Percentiles rank a stretch among this genome's conserved stretches.
Conservation (phyloP, 495 filamentous ascomycete genomes). For the Lepraria neglecta region DNA sequence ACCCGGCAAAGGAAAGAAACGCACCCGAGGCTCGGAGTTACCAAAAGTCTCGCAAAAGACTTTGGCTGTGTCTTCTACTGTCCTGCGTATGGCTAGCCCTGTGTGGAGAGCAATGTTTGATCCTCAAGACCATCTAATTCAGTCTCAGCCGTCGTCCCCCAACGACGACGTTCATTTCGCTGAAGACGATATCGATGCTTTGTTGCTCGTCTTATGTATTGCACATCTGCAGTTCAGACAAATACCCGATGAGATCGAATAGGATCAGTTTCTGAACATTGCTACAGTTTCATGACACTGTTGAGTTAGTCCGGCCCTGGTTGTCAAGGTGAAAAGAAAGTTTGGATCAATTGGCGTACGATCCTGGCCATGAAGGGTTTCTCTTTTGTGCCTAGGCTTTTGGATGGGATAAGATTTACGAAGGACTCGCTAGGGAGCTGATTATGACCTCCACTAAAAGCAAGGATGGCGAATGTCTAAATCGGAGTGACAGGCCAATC, state of each 20-base stretch:
- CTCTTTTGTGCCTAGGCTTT: too few relatives aligned
- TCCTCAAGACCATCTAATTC: not conserved
- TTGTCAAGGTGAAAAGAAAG: not conserved
- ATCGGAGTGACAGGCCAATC: too few relatives aligned
- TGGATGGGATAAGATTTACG: too few relatives aligned
- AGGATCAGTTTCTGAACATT: not conserved
- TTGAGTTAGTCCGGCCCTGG: not conserved
- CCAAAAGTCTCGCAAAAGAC: not conserved
- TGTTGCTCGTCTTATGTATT: slow-evolving; percentile 5
- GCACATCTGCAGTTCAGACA: slow-evolving; percentile 4
- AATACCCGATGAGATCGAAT: not conserved
- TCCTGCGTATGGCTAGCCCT: slow-evolving; percentile 11
- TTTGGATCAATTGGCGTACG: not conserved
- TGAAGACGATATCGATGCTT: not conserved
- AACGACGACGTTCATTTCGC: not conserved
- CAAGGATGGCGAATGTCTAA: too few relatives aligned
- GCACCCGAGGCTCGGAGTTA: not conserved
- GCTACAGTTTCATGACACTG: not conserved
- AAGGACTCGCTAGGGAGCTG: too few relatives aligned
- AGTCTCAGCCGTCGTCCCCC: not conserved
- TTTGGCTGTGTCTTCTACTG: not conserved
- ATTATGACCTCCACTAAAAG: too few relatives aligned
- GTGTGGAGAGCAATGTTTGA: slow-evolving; percentile 9
- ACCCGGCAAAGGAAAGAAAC: not conserved
- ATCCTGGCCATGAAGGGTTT: not conserved